These are phyloP conservation scores for Hypoxylon sp. DNA, from an alignment of 2,329 filamentous ascomycete genomes.

Conservation along the genomic window DNA sequence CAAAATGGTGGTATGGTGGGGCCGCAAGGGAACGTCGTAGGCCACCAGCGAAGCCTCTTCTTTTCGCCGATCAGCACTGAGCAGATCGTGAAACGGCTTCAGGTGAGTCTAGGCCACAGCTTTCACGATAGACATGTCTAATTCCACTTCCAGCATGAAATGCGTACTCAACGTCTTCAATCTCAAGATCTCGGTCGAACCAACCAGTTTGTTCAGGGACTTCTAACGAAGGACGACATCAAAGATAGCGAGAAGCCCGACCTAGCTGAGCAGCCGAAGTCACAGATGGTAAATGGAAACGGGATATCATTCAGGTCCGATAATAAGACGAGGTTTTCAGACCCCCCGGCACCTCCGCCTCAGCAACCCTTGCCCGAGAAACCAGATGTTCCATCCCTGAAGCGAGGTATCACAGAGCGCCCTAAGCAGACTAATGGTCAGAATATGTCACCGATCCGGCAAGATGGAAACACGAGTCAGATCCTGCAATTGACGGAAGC, in stretches of 20 bases:
- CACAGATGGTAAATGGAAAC: conserved; percentile 66
- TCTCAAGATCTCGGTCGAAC: conserved; percentile 87
- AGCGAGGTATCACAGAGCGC: conserved; percentile 82
- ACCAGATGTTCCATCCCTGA: conserved; percentile 83
- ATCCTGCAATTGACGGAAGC: conserved; percentile 89
- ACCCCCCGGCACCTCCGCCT: conserved; percentile 92
- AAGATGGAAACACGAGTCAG: conserved; percentile 74
- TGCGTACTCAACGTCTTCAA: conserved; percentile 90
- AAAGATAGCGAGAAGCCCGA: conserved; percentile 71
- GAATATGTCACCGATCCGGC: conserved; percentile 71
- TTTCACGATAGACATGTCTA: conserved; percentile 32
- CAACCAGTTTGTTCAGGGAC: conserved; percentile 82
- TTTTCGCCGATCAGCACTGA: conserved; percentile 92
- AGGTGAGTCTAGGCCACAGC: conserved; percentile 67
- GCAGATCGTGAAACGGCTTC: conserved; percentile 89
- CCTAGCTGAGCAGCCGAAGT: conserved; percentile 63
- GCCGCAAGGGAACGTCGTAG: conserved; percentile 70
- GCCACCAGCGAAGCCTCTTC: conserved; percentile 87
- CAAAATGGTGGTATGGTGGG: conserved; percentile 66
- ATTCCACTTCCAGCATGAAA: conserved; percentile 76
- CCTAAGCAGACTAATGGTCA: conserved; percentile 69
- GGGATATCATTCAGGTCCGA: conserved; percentile 75
- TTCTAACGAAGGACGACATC: conserved; percentile 80
- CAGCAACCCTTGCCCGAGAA: conserved; percentile 95
- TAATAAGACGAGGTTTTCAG: conserved; percentile 87